phyloP scores from a whole-genome alignment of 192 early-diverging fungal species.

The Radiomyces spectabilis region DNA sequence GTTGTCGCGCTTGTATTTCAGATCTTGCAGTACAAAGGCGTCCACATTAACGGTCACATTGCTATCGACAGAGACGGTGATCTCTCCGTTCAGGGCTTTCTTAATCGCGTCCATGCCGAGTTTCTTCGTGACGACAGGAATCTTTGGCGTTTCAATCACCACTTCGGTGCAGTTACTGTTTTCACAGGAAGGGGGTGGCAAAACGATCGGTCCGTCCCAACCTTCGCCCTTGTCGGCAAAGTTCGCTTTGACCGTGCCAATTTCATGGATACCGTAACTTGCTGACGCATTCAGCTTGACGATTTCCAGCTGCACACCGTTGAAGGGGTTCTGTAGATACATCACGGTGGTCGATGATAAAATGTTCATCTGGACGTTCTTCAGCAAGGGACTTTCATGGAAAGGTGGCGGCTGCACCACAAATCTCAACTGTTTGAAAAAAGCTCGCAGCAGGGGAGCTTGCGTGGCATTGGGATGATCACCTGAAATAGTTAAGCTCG shows the following conservation, averaged over 20 bases:
- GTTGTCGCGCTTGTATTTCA: slow-evolving; percentile 34
- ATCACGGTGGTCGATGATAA: slow-evolving; percentile 22
- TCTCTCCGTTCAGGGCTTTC: slow-evolving; percentile 34
- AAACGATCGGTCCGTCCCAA: slow-evolving; percentile 18
- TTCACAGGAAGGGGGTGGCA: slow-evolving; percentile 9
- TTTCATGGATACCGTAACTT: slow-evolving; percentile 2
- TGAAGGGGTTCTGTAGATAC: slow-evolving; percentile 23
- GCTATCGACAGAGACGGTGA: slow-evolving; percentile 38
- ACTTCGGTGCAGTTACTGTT: background rate
- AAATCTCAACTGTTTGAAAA: slow-evolving; percentile 19
- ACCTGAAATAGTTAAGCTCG: slow-evolving; percentile 19
- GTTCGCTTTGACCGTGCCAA: slow-evolving; percentile 19
- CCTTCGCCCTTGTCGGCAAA: slow-evolving; percentile 15
- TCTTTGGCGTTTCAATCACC: slow-evolving; percentile 9
- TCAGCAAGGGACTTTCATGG: slow-evolving; percentile 4
- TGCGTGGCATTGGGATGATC: slow-evolving; percentile 15
- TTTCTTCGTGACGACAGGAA: slow-evolving; percentile 19
- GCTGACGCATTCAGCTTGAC: slow-evolving; percentile 20
- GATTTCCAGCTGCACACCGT: slow-evolving; percentile 11
- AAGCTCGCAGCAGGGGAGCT: background rate
- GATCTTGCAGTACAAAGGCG: slow-evolving; percentile 23
- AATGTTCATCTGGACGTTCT: slow-evolving; percentile 20
- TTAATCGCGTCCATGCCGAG: slow-evolving; percentile 37
- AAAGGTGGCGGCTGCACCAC: slow-evolving; percentile 9
- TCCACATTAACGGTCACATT: slow-evolving; percentile 32